Evolutionary conservation across 2,329 filamentous ascomycete species (phyloP).

Genomic region (Curvularia spicifera): DNA sequence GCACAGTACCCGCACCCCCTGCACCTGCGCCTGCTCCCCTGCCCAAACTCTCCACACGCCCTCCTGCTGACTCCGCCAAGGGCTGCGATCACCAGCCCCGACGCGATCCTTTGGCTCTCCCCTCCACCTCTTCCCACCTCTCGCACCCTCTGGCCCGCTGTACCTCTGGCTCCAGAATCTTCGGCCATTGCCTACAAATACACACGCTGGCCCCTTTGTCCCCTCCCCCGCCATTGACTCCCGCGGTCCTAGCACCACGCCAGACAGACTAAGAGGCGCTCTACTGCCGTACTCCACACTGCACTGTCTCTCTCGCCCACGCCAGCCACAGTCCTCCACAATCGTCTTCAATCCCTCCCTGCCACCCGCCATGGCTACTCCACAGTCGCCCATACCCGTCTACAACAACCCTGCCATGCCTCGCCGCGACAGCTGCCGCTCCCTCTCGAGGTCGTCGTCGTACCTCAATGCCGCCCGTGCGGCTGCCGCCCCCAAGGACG

Average conservation of each 20-base stretch:
- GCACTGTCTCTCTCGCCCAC: constrained; percentile 4
- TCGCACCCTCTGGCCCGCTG: constrained; percentile 7
- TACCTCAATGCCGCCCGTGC: constrained; percentile 38
- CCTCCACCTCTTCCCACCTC: constrained; percentile 17
- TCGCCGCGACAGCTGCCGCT: constrained; percentile 37
- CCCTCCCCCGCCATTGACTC: constrained; percentile 21
- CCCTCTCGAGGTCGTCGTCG: constrained; percentile 30
- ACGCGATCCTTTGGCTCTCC: constrained; percentile 29
- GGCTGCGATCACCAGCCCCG: constrained; percentile 33
- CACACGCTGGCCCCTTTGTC: constrained; percentile 22
- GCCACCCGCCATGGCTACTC: constrained; percentile 29
- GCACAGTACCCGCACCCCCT: constrained; percentile 12
- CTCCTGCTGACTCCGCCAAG: constrained; percentile 33
- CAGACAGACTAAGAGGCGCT: constrained; percentile 1
- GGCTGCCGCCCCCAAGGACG: constrained; percentile 42
- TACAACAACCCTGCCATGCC: constrained; percentile 31
- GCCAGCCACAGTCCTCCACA: constrained; percentile 5
- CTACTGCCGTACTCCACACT: constrained; percentile 13
- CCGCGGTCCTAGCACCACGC: constrained; percentile 12
- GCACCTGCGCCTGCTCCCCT: constrained; percentile 9
- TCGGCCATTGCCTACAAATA: constrained; percentile 30
- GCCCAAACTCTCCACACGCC: constrained; percentile 30
- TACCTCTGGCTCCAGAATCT: constrained; percentile 19
- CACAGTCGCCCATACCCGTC: constrained; percentile 27
- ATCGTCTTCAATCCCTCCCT: constrained; percentile 8